A percentile compares a stretch with the other conserved stretches of the same genome.
These are phyloP conservation scores for Boletus eberwhitei DNA, from an alignment of 768 basidiomycete genomes.

Conservation along the genomic window DNA sequence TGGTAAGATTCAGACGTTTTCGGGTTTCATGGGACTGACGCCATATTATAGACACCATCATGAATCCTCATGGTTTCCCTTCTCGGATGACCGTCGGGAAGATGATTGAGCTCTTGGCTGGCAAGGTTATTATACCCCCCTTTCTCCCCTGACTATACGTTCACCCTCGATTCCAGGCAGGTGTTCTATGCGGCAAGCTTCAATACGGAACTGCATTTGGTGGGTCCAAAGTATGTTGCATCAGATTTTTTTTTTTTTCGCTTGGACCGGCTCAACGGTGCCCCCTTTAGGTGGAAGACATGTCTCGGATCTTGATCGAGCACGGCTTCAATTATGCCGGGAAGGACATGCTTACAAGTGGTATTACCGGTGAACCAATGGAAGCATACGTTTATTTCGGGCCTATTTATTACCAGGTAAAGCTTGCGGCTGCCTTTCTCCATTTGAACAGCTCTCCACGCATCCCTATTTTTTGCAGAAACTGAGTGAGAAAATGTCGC, in stretches of 20 bases:
- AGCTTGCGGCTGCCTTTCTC: constrained; percentile 16
- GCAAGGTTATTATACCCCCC: constrained; percentile 61
- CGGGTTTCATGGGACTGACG: constrained; percentile 10
- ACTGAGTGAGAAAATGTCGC: constrained; percentile 65
- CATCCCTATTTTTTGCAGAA: constrained; percentile 49
- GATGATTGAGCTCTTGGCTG: constrained; percentile 97
- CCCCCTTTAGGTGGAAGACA: constrained; percentile 79
- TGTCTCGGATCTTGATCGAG: constrained; percentile 94
- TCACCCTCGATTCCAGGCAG: constrained; percentile 54
- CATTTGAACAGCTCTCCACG: constrained; percentile 2
- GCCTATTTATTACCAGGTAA: constrained; percentile 94
- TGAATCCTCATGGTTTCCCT: constrained; percentile 99
- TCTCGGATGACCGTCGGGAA: constrained; percentile 99
- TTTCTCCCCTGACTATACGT: neutral
- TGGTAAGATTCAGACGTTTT: constrained; percentile 44
- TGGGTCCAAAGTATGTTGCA: constrained; percentile 75
- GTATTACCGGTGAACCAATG: constrained; percentile 94
- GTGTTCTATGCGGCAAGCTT: constrained; percentile 83
- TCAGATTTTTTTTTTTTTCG: neutral
- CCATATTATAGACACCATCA: constrained; percentile 79
- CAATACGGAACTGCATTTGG: constrained; percentile 97
- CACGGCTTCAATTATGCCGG: constrained; percentile 96
- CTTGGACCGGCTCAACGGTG: constrained; percentile 8
- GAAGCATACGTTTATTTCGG: constrained; percentile 99
- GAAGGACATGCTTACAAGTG: constrained; percentile 99